Percentiles rank a stretch among this genome's conserved stretches.
Evolutionary conservation across 2,329 filamentous ascomycete genomes (phyloP).

Genomic region (Clonostachys solani): DNA sequence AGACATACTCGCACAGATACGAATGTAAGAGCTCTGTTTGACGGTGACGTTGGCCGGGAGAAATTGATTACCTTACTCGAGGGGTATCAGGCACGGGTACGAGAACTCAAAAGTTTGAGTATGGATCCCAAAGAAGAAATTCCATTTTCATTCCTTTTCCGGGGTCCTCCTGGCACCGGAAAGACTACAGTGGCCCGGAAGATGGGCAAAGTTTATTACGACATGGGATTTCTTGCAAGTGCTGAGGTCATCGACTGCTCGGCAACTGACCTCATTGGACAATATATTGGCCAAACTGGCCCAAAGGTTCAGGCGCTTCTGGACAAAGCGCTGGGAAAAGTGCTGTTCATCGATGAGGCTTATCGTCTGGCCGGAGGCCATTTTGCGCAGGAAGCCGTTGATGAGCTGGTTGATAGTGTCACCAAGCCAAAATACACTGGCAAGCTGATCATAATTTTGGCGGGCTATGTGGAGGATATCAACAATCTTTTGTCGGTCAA

Average conservation of each 20-base stretch:
- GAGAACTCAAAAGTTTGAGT: slow-evolving; percentile 11
- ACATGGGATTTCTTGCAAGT: slow-evolving; percentile 62
- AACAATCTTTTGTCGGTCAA: slow-evolving; percentile 58
- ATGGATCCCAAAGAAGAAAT: slow-evolving; percentile 33
- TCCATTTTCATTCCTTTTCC: slow-evolving; percentile 67
- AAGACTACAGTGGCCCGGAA: slow-evolving; percentile 71
- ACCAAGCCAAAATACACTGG: slow-evolving; percentile 52
- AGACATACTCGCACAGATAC: slow-evolving; percentile 32
- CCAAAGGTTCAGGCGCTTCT: slow-evolving; percentile 57
- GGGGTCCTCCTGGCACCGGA: slow-evolving; percentile 62
- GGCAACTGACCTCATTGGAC: slow-evolving; percentile 62
- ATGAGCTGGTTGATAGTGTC: slow-evolving; percentile 46
- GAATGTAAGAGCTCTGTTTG: slow-evolving; percentile 50
- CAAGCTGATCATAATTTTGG: slow-evolving; percentile 63
- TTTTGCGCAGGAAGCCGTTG: slow-evolving; percentile 53
- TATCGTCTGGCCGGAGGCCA: slow-evolving; percentile 55
- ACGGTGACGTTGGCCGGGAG: slow-evolving; percentile 55
- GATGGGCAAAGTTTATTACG: slow-evolving; percentile 72
- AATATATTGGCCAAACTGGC: slow-evolving; percentile 66
- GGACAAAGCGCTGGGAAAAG: slow-evolving; percentile 58
- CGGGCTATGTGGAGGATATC: slow-evolving; percentile 65
- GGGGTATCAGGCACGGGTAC: slow-evolving; percentile 44
- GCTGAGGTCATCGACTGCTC: slow-evolving; percentile 62
- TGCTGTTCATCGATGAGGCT: slow-evolving; percentile 70
- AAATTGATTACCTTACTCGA: slow-evolving; percentile 46